phyloP scores from a whole-genome alignment of 78 protist species.

The Polysphondylium violaceum region DNA sequence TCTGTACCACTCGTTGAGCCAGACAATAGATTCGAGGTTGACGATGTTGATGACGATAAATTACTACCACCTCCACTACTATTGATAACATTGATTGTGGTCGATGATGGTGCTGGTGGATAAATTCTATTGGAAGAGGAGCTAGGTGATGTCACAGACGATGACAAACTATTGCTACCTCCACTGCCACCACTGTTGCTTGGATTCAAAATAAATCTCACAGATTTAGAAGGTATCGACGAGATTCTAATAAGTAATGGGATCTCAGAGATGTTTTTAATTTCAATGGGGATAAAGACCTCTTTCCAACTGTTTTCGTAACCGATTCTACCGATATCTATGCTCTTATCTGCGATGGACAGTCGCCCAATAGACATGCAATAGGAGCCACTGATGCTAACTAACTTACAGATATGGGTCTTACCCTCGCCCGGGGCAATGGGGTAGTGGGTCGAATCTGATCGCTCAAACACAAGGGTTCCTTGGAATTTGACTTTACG shows the following conservation, averaged over 20 bases:
- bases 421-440: constrained; percentile 80
- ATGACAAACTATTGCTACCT: too few species aligned
- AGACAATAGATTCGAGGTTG: background rate
- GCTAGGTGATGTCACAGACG: background rate
- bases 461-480: constrained; percentile 65
- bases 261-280: constrained; percentile 56
- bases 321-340: constrained; percentile 61
- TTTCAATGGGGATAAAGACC: constrained; percentile 10
- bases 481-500: constrained; percentile 70
- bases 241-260: constrained; percentile 11
- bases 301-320: constrained; percentile 76
- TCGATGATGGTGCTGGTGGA: background rate
- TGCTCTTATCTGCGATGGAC: background rate
- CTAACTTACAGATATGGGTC: constrained; percentile 66
- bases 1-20: background rate
- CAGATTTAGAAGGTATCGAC: constrained; percentile 40
- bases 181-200: too few species aligned
- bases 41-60: too few species aligned
- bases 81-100: background rate
- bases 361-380: constrained; percentile 67
- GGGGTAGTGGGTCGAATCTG: constrained; percentile 68
- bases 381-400: constrained; percentile 42
- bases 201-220: constrained; percentile 2
- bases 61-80: constrained; percentile 4
- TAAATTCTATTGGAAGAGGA: constrained; percentile 6